Percentiles rank a stretch among this genome's conserved stretches.
phyloP scores from a whole-genome alignment of 306 rosid species.

The Glycine tomentella region DNA sequence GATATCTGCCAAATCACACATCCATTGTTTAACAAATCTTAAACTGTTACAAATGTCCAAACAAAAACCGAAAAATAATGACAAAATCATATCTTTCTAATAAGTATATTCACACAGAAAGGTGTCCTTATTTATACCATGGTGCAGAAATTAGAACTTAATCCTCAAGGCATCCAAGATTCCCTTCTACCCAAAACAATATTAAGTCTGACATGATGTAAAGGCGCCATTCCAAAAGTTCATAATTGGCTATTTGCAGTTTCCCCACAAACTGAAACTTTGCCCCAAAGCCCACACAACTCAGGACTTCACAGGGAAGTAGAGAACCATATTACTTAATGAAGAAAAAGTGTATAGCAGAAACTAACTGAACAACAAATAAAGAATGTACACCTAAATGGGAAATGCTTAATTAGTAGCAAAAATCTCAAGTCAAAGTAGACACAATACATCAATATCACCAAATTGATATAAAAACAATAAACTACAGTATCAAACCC shows the following conservation, averaged over 20 bases:
- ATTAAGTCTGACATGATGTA: not conserved
- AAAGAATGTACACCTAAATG: not conserved
- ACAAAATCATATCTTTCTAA: not conserved
- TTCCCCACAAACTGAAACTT: not conserved
- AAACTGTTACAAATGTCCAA: not conserved
- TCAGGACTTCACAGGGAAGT: not conserved
- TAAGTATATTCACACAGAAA: not conserved
- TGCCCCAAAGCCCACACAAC: not conserved
- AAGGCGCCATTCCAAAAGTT: not conserved
- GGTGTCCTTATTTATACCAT: not conserved
- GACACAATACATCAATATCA: slow-evolving; percentile 19
- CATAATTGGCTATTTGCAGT: not conserved
- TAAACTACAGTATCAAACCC: not conserved
- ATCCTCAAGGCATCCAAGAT: not conserved
- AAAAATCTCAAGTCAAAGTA: not conserved
- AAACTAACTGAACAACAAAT: not conserved
- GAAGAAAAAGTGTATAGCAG: not conserved
- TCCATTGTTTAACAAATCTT: slow-evolving; percentile 32
- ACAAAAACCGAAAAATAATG: not conserved
- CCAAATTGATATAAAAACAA: not conserved
- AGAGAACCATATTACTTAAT: not conserved
- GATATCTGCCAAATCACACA: slow-evolving; percentile 54
- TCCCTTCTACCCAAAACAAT: not conserved
- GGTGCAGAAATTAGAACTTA: not conserved
- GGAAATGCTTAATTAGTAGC: not conserved